Evolutionary conservation across 2,329 filamentous ascomycete genomes (phyloP).

Genomic region (Tolypocladium endophyticum): DNA sequence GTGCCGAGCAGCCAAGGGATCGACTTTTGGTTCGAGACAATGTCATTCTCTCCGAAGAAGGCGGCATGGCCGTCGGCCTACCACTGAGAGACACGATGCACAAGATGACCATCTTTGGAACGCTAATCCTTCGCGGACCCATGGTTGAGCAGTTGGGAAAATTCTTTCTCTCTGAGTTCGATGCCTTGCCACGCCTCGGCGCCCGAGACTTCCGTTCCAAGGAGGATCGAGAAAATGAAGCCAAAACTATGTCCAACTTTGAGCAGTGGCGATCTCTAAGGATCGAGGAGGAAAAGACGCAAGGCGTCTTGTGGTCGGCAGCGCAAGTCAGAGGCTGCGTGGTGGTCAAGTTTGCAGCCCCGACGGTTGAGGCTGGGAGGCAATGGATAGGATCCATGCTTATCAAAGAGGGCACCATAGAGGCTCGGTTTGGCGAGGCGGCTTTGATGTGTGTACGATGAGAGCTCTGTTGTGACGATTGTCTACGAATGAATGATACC

Average conservation of each 20-base stretch:
- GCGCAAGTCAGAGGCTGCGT: slow-evolving; percentile 73
- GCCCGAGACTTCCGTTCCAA: slow-evolving; percentile 62
- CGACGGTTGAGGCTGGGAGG: slow-evolving; percentile 69
- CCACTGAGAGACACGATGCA: slow-evolving; percentile 56
- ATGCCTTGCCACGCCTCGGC: slow-evolving; percentile 68
- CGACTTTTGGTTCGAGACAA: slow-evolving; percentile 78
- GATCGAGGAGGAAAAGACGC: slow-evolving; percentile 44
- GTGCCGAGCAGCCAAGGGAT: slow-evolving; percentile 20
- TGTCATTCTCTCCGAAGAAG: slow-evolving; percentile 57
- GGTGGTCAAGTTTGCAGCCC: slow-evolving; percentile 82
- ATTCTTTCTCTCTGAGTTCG: slow-evolving; percentile 75
- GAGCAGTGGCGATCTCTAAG: slow-evolving; percentile 46
- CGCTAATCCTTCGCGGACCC: slow-evolving; percentile 69
- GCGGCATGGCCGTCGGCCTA: slow-evolving; percentile 26
- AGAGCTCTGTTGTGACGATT: background rate
- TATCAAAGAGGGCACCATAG: slow-evolving; percentile 60
- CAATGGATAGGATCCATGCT: slow-evolving; percentile 73
- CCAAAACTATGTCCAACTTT: slow-evolving; percentile 24
- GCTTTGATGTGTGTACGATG: slow-evolving; percentile 59
- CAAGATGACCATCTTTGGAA: slow-evolving; percentile 68
- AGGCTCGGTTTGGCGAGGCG: slow-evolving; percentile 65
- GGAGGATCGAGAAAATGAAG: slow-evolving; percentile 32
- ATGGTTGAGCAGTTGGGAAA: slow-evolving; percentile 54
- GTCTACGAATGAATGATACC: background rate
- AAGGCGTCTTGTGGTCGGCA: slow-evolving; percentile 69